phyloP scores from a whole-genome alignment of 176 grass and related monocot genomes.

The Lolium perenne region DNA sequence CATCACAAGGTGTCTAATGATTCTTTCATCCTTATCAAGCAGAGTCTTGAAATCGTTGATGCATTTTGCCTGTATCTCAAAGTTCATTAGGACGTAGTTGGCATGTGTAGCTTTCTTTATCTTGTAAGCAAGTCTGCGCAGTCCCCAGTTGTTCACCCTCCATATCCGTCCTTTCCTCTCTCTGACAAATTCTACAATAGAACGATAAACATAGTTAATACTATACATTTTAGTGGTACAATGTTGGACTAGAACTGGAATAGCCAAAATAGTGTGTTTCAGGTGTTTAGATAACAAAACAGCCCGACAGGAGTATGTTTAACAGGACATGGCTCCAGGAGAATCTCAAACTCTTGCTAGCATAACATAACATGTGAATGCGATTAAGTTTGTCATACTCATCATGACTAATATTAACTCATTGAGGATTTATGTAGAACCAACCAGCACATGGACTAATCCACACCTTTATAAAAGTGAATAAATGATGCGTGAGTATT shows the following conservation, averaged over 20 bases:
- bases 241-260: slow-evolving; percentile 9
- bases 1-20: slow-evolving; percentile 87
- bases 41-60: slow-evolving; percentile 90
- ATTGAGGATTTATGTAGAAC: not conserved
- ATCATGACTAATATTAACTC: slow-evolving; percentile 13
- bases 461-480: not conserved
- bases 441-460: not conserved
- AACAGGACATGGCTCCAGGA: not conserved
- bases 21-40: slow-evolving; percentile 88
- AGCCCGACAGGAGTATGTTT: not conserved
- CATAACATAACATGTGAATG: not conserved
- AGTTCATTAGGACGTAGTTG: slow-evolving; percentile 95
- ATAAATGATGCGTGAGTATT: not conserved
- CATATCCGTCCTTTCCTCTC: slow-evolving; percentile 98
- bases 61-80: slow-evolving; percentile 85
- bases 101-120: slow-evolving; percentile 87
- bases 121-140: slow-evolving; percentile 82
- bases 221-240: not conserved
- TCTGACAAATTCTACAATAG: slow-evolving; percentile 74
- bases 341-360: not conserved
- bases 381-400: not conserved
- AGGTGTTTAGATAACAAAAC: not conserved
- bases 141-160: slow-evolving; percentile 92
- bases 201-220: not conserved
- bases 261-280: not conserved